Evolutionary conservation across 495 filamentous ascomycete genomes (phyloP), one percentile per base, ranked within the genome.

Genomic region (Hypoxylon rickii): DNA sequence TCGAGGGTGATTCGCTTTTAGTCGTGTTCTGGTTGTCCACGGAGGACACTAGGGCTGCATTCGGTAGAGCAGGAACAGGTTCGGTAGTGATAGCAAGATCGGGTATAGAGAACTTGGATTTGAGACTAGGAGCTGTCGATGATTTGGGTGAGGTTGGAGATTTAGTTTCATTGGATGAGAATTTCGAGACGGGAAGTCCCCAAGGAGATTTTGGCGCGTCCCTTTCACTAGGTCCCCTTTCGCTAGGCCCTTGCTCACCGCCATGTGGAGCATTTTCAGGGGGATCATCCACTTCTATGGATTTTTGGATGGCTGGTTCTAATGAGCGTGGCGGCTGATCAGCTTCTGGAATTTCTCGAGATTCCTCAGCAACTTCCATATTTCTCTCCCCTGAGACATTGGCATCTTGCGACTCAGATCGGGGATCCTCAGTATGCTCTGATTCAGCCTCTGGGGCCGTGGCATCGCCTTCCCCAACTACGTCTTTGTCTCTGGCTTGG

Each of bases 71-170:
- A 29, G 49, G 47, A 48, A 43, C 38, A 29, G 63, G 39, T 22
- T 58, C 58, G 7, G 58, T 29, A 43, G 58, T 37, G 22, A 64
- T 55, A 34, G 58, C 40, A 19, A 75, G 63, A 38, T 79, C 70
- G 34, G 72, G 73, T 10, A 73, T 73, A 29, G 79, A 80, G 50
- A 80, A 79, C 46, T 75, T 82, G 13, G 80, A 82, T 34, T 69
- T 58, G 3, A 77, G 77, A 24, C 76, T 73, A n/a, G 67, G 19
- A 68, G 44, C 42, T 51, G 67, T 50, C 8, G 53, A 15, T 38
- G 34, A 48, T 33, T 40, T 33, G 19, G 45, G 51, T 12, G 55
- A 60, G 8, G 49, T 51, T 13, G 53, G 33, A 8, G 39, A 37
- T 13, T 57, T 47, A 3, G 48, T 36, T 11, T 63, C 60, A 39